Conservation (phyloP, 805 yeast genomes). For the Barnettozyma salicaria region DNA sequence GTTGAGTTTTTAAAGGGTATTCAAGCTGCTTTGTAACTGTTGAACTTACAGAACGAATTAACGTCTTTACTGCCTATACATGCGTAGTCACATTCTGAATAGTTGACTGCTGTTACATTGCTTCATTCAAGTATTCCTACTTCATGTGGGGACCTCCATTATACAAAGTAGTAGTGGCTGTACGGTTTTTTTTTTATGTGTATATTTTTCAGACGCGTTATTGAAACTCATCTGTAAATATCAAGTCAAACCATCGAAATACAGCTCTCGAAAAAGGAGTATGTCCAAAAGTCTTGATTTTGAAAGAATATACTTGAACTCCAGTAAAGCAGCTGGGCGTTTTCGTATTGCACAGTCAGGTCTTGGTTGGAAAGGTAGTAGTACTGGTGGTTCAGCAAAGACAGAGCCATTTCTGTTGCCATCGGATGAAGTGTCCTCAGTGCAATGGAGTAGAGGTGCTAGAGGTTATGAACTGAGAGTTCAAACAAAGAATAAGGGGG, state of each 20-base stretch:
- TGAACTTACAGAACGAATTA: too few species aligned
- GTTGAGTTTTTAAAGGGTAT: constrained; percentile 45
- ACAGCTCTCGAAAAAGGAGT: background rate
- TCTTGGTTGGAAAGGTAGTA: constrained; percentile 86
- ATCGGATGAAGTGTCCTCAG: constrained; percentile 73
- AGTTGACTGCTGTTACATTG: too few species aligned
- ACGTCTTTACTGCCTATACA: too few species aligned
- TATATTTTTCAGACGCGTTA: too few species aligned
- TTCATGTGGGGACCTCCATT: too few species aligned
- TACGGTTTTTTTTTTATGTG: too few species aligned
- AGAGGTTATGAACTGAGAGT: constrained; percentile 86
- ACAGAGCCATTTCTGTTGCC: constrained; percentile 81
- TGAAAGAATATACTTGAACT: constrained; percentile 86
- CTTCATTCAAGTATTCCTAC: too few species aligned
- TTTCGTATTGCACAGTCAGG: constrained; percentile 97
- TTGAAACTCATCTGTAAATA: too few species aligned
- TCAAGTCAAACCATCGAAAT: background rate
- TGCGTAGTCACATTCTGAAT: background rate
- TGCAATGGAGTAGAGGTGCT: constrained; percentile 89
- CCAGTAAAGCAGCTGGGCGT: constrained; percentile 76
- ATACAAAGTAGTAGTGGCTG: too few species aligned
- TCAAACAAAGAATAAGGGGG: constrained; percentile 84
- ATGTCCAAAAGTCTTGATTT: constrained; percentile 48
- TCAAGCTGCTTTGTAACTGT: constrained; percentile 17
- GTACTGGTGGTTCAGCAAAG: constrained; percentile 42